phyloP scores from a whole-genome alignment of 192 early-diverging fungal genomes.

The Haplosporangium gracile region DNA sequence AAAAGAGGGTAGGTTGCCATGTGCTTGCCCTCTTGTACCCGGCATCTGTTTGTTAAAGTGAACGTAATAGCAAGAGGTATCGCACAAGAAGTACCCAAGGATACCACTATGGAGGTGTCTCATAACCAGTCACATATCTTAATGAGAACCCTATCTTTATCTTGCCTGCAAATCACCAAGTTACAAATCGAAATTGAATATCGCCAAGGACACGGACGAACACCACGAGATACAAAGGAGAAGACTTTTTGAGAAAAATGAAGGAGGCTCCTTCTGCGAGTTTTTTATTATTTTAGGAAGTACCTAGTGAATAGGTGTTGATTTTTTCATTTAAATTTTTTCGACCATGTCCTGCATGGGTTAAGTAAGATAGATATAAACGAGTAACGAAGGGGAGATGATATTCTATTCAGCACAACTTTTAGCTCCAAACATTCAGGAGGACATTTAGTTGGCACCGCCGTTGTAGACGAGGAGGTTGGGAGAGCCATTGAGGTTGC shows the following conservation, averaged over 20 bases:
- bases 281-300: neutral
- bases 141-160: no score
- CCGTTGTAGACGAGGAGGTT: conserved; percentile 49
- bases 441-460: conserved; percentile 8
- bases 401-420: neutral
- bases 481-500: conserved; percentile 25
- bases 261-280: neutral
- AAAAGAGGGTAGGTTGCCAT: no score
- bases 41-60: no score
- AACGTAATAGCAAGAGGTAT: no score
- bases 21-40: no score
- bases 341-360: neutral
- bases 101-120: no score
- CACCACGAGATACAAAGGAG: neutral
- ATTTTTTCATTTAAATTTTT: neutral
- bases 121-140: no score
- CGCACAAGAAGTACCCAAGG: no score
- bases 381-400: neutral
- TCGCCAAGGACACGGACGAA: no score
- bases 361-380: neutral
- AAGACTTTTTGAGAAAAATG: neutral
- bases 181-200: no score
- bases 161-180: no score
- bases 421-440: neutral
- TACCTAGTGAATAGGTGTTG: neutral